Evolutionary conservation across 106 monocot genomes (phyloP).

Genomic region (Dendrobium chrysotoxum): DNA sequence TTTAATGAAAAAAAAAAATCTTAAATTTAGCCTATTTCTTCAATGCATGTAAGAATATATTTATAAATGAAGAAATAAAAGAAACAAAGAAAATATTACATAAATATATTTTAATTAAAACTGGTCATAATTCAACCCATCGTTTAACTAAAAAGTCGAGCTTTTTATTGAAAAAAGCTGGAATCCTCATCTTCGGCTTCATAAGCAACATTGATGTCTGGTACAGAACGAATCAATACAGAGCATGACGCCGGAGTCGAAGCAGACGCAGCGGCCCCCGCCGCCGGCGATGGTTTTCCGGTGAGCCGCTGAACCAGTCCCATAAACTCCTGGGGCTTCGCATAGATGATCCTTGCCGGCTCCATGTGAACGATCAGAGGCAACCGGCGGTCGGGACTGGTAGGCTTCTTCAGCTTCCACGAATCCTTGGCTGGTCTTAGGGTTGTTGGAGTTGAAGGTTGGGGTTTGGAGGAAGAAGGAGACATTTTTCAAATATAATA

Average conservation of each 20-base stretch:
- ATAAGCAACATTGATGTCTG: neutral
- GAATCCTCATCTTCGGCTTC: neutral
- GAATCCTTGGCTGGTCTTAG: neutral
- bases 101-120: too few relatives aligned
- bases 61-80: too few relatives aligned
- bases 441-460: neutral
- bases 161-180: too few relatives aligned
- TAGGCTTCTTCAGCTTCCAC: neutral
- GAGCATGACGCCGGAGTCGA: neutral
- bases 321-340: constrained; percentile 6
- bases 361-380: constrained; percentile 4
- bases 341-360: neutral
- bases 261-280: neutral
- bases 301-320: neutral
- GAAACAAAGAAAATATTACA: too few relatives aligned
- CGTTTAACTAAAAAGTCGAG: too few relatives aligned
- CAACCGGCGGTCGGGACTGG: neutral
- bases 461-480: neutral
- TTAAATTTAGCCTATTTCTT: too few relatives aligned
- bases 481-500: neutral
- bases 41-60: too few relatives aligned
- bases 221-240: neutral
- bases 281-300: neutral
- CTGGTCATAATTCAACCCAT: too few relatives aligned
- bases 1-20: too few relatives aligned